Conservation (phyloP, 768 basidiomycete genomes). For the Udeniomyces megalosporus region DNA sequence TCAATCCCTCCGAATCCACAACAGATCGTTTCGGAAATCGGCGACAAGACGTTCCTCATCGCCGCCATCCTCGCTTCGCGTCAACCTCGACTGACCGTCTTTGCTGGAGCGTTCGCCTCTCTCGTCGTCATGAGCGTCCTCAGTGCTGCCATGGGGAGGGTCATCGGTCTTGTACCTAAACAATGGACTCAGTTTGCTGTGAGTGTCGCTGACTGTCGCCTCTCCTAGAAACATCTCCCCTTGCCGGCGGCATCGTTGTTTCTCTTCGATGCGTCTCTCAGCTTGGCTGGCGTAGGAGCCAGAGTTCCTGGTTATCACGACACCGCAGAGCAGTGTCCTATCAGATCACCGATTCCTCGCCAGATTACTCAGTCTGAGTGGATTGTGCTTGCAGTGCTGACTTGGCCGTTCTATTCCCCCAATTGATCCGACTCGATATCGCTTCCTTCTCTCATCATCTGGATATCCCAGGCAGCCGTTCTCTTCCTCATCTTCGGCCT, state of each 20-base stretch:
- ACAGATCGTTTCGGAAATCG: slow-evolving; percentile 53
- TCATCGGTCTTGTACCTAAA: slow-evolving; percentile 35
- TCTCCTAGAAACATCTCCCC: too few relatives aligned
- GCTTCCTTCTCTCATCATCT: neutral
- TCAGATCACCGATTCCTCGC: too few relatives aligned
- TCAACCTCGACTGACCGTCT: slow-evolving; percentile 62
- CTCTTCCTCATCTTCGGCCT: slow-evolving; percentile 81
- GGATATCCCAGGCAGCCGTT: slow-evolving; percentile 39
- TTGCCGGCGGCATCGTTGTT: neutral
- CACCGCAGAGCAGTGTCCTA: too few relatives aligned
- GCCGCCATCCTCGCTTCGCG: slow-evolving; percentile 77
- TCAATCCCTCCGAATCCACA: too few relatives aligned
- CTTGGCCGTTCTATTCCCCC: neutral
- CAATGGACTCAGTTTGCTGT: slow-evolving; percentile 16
- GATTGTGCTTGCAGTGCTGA: too few relatives aligned
- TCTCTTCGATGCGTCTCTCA: neutral
- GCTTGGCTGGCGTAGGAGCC: too few relatives aligned
- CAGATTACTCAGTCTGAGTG: too few relatives aligned
- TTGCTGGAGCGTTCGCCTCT: slow-evolving; percentile 71
- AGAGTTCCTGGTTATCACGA: too few relatives aligned
- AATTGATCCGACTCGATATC: neutral
- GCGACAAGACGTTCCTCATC: slow-evolving; percentile 43
- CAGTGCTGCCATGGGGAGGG: slow-evolving; percentile 79
- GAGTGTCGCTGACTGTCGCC: too few relatives aligned
- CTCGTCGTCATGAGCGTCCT: slow-evolving; percentile 85